Evolutionary conservation across 352 stramenopile genomes (phyloP).

Genomic region (Phytophthora aleatoria): DNA sequence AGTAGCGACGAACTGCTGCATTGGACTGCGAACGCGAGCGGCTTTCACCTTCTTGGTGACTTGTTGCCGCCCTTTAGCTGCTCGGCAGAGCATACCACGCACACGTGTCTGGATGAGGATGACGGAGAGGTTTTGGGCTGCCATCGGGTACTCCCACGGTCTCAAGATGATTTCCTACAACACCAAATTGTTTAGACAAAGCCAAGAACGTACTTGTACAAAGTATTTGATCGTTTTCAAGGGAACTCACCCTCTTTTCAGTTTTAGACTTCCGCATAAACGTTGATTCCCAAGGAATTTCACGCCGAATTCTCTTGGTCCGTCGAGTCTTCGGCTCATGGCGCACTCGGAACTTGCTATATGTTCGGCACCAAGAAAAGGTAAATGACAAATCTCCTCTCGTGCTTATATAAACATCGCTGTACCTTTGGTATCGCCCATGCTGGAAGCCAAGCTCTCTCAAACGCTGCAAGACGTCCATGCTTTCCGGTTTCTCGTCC

Average conservation of each 20-base stretch:
- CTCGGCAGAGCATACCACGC: conserved; percentile 64
- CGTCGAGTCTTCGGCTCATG: conserved; percentile 55
- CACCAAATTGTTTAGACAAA: no score
- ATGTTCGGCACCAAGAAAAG: conserved; percentile 1
- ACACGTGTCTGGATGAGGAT: conserved; percentile 80
- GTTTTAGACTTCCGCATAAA: conserved; percentile 78
- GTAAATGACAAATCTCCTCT: not conserved
- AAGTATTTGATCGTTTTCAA: not conserved
- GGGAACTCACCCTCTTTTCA: conserved; percentile 61
- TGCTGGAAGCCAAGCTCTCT: conserved; percentile 44
- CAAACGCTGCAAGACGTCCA: conserved; percentile 39
- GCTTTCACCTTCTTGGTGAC: not conserved
- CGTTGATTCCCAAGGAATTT: conserved; percentile 65
- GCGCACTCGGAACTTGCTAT: conserved; percentile 57
- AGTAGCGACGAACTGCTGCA: conserved; percentile 73
- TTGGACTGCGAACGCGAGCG: conserved; percentile 41
- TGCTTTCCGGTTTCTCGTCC: not conserved
- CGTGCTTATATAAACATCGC: not conserved
- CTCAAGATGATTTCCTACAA: conserved; percentile 63
- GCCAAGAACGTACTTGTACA: no score
- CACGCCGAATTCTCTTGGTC: conserved; percentile 35
- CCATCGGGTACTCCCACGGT: conserved; percentile 85
- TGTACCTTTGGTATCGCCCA: conserved; percentile 63
- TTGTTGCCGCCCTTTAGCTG: conserved; percentile 6
- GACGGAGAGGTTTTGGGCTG: conserved; percentile 76